A percentile compares a stretch with the other conserved stretches of the same genome.
These are phyloP conservation scores for Tricholomella constricta DNA, from an alignment of 768 basidiomycete genomes.

Conservation along the genomic window DNA sequence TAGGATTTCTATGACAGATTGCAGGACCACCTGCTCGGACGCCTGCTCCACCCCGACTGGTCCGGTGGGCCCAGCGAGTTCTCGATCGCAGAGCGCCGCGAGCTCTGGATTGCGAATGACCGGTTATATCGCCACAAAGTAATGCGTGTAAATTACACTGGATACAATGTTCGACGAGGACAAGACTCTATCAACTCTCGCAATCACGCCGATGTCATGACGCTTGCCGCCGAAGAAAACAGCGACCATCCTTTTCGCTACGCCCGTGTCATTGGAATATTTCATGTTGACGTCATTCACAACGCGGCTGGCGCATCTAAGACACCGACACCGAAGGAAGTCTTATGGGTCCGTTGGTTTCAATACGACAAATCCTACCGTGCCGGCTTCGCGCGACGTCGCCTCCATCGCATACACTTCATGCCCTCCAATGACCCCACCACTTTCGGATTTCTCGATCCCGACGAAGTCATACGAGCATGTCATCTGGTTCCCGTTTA, in stretches of 20 bases:
- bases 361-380: constrained; percentile 10
- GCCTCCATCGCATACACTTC: constrained; percentile 31
- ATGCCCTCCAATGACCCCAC: constrained; percentile 14
- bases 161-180: constrained; percentile 34
- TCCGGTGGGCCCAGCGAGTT: constrained; percentile 22
- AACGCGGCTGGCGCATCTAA: neutral
- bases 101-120: constrained; percentile 8
- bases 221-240: constrained; percentile 6
- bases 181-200: constrained; percentile 36
- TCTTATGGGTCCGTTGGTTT: constrained; percentile 33
- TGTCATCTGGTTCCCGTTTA: constrained; percentile 11
- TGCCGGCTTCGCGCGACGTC: constrained; percentile 19
- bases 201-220: constrained; percentile 28
- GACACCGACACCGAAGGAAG: constrained; percentile 19
- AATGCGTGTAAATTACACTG: constrained; percentile 36
- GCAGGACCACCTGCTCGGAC: constrained; percentile 23
- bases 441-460: constrained; percentile 14
- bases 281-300: constrained; percentile 16
- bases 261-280: constrained; percentile 16
- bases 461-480: constrained; percentile 8
- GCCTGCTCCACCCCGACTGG: constrained; percentile 13
- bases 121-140: constrained; percentile 24
- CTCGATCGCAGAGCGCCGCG: neutral
- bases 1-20: constrained; percentile 22
- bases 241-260: neutral